Evolutionary conservation across 2,329 filamentous ascomycete genomes (phyloP).

Genomic region (Hymenoscyphus scutula): DNA sequence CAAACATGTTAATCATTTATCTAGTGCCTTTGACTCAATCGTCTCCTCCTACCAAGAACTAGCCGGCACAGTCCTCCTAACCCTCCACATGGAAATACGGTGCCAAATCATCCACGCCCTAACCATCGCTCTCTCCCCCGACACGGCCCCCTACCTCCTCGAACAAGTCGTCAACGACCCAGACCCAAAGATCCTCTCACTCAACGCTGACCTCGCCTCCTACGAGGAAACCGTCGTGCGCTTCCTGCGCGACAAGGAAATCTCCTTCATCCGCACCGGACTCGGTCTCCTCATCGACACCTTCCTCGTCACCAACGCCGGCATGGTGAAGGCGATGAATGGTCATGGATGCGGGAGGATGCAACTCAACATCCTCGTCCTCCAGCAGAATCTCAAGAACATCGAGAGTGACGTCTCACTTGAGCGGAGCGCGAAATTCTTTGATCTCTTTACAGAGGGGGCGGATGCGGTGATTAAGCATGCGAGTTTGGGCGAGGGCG

Average conservation of each 20-base stretch:
- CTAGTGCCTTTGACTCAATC: constrained; percentile 80
- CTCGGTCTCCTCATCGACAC: constrained; percentile 75
- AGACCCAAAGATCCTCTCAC: constrained; percentile 73
- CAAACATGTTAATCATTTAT: constrained; percentile 14
- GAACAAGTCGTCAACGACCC: constrained; percentile 75
- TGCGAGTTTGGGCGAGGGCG: constrained; percentile 50
- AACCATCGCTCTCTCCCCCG: constrained; percentile 57
- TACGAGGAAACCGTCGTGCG: constrained; percentile 80
- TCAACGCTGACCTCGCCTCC: constrained; percentile 80
- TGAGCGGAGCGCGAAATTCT: constrained; percentile 63
- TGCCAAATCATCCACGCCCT: constrained; percentile 83
- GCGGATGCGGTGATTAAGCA: constrained; percentile 62
- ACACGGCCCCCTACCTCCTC: constrained; percentile 59
- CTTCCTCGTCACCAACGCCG: constrained; percentile 71
- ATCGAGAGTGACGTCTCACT: constrained; percentile 71
- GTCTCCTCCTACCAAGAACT: constrained; percentile 80
- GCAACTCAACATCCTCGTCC: constrained; percentile 88
- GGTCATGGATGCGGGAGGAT: constrained; percentile 78
- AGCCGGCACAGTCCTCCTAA: constrained; percentile 74
- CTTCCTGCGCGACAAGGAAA: constrained; percentile 70
- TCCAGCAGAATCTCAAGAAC: constrained; percentile 96
- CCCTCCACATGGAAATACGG: constrained; percentile 84
- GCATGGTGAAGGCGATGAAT: constrained; percentile 79
- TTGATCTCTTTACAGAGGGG: constrained; percentile 63
- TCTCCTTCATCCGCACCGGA: constrained; percentile 72